Conservation (phyloP, 2,329 filamentous ascomycete genomes). For the Pseudocercospora vitis region DNA sequence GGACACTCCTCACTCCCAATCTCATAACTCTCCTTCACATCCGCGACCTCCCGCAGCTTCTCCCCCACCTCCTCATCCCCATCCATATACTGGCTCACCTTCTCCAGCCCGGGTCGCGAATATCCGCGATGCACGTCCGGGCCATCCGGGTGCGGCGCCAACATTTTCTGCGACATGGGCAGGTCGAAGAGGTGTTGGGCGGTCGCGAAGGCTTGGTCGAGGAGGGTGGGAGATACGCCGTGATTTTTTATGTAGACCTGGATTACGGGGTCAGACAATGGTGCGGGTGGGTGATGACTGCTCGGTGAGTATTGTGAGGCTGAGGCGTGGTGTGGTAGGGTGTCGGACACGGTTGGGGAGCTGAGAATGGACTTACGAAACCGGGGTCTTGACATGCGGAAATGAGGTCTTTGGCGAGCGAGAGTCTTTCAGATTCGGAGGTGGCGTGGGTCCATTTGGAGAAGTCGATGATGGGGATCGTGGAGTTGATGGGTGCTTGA, state of each 20-base stretch:
- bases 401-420: constrained; percentile 39
- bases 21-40: constrained; percentile 45
- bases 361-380: no score
- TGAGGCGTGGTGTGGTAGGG: no score
- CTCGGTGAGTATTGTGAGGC: no score
- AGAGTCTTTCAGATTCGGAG: background rate
- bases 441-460: constrained; percentile 13
- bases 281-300: no score
- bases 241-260: constrained; percentile 45
- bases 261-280: no score
- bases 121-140: constrained; percentile 44
- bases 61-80: constrained; percentile 13
- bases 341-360: no score
- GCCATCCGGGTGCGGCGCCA: constrained; percentile 43
- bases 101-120: constrained; percentile 33
- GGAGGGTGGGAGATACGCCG: constrained; percentile 35
- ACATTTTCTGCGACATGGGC: constrained; percentile 38
- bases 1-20: constrained; percentile 48
- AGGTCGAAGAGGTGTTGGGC: constrained; percentile 42
- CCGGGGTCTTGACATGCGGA: constrained; percentile 41
- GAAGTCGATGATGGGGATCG: constrained; percentile 31
- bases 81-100: constrained; percentile 16
- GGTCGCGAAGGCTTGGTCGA: constrained; percentile 34
- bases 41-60: constrained; percentile 15
- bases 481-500: background rate